These are phyloP conservation scores for Trichopus zeylanicus DNA, from an alignment of 116 monocot species.

Conservation along the genomic window DNA sequence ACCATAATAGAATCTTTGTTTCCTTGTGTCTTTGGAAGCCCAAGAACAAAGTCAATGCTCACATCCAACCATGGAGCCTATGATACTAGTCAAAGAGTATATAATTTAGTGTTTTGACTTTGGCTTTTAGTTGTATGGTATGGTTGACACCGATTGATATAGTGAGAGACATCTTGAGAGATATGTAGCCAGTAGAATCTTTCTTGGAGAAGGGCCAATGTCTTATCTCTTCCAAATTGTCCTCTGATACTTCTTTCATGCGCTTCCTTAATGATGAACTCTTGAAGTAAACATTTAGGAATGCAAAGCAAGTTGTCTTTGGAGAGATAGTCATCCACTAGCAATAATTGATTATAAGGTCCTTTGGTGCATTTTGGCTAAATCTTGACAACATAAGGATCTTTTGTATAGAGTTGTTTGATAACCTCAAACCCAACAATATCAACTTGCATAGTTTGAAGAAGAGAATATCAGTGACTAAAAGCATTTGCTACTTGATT, in stretches of 20 bases:
- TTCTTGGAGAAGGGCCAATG: background rate
- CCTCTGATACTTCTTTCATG: background rate
- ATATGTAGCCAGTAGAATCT: conserved; percentile 7
- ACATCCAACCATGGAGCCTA: conserved; percentile 8
- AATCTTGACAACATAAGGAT: background rate
- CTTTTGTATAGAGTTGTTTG: background rate
- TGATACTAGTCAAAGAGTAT: background rate
- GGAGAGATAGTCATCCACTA: background rate
- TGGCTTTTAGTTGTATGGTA: conserved; percentile 7
- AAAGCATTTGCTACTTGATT: conserved; percentile 4
- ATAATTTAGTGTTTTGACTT: conserved; percentile 4
- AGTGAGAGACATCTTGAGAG: background rate
- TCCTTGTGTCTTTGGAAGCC: background rate
- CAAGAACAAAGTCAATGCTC: conserved; percentile 11
- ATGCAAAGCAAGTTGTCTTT: conserved; percentile 5
- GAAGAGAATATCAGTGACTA: background rate
- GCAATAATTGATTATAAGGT: background rate
- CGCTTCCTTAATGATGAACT: background rate
- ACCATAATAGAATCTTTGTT: conserved; percentile 13
- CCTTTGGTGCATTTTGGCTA: background rate
- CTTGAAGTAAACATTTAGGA: conserved; percentile 1
- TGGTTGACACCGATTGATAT: background rate
- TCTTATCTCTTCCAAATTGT: conserved; percentile 9
- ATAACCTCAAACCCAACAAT: conserved; percentile 6
- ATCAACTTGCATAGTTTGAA: background rate